Evolutionary conservation across 1,284 basidiomycete genomes (phyloP), one percentile per base, ranked within the genome.

Genomic region (Tremellales sp.): DNA sequence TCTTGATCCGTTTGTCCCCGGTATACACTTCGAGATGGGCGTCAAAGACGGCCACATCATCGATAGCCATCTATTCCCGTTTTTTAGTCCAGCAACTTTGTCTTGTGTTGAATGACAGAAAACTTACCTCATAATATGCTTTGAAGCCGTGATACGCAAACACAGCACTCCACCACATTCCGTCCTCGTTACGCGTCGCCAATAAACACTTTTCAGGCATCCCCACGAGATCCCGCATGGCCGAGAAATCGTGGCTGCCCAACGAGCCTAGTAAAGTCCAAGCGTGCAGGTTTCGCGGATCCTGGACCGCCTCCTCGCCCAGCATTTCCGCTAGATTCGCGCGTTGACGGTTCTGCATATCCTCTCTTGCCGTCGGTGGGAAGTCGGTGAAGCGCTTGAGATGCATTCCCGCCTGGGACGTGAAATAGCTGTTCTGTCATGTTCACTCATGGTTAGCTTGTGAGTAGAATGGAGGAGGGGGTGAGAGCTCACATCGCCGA

Each of bases 1-100:
- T 66, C 41, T 71, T 69, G 43, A 76, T 54, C 7, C 73, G 53
- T 38, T 72, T 65, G 31, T 72, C 65, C 24, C 63, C 60, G 8
- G 69, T 70, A 45, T 68, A 70, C 9, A 75, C 69, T 50, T 76
- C 75, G 49, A 76, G 65, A 45, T 70, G 70, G 2, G 72, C 70
- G 44, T 76, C 75, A 49, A 76, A 76, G 2, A 68, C 49, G 12
- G 64, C 66, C 1, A 75, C 72, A 9, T 68, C 39, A 50, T 74
- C 72, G 21, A 74, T 70, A 0, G 60, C 68, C 44, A 67, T 68
- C 63, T 72, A 34, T n/a, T 16, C 18, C 24, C 19, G 37, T 35
- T 18, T 35, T 12, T 13, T 35, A 33, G 28, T n/a, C 53, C 28
- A 57, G 43, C 36, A 48, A 35, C 37, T 45, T 53, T 14, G 37